Conservation (phyloP, 805 yeast species). For the Wickerhamomyces subpelliculosus region DNA sequence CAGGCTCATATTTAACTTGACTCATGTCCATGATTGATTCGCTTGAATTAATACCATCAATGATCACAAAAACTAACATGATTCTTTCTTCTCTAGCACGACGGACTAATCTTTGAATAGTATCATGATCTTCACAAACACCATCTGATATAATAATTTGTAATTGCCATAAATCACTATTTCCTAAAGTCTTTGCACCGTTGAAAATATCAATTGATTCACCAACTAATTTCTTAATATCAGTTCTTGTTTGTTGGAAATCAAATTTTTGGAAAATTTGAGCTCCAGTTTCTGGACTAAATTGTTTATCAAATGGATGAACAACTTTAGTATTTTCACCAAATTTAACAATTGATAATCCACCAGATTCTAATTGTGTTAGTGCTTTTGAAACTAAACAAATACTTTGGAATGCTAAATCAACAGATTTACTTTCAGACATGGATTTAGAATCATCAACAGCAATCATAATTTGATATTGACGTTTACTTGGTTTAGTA, state of each 20-base stretch:
- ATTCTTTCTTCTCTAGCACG: constrained; percentile 86
- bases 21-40: constrained; percentile 93
- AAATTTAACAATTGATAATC: constrained; percentile 80
- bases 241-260: constrained; percentile 83
- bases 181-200: constrained; percentile 38
- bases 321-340: constrained; percentile 81
- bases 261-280: constrained; percentile 81
- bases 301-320: constrained; percentile 84
- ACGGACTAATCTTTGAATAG: constrained; percentile 76
- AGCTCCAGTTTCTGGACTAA: constrained; percentile 79
- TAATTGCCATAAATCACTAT: constrained; percentile 80
- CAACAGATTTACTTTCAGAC: constrained; percentile 88
- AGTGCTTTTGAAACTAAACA: constrained; percentile 91
- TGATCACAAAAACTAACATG: constrained; percentile 90
- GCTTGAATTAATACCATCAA: constrained; percentile 79
- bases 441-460: constrained; percentile 96
- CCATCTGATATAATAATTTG: constrained; percentile 95
- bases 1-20: constrained; percentile 79
- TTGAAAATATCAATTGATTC: constrained; percentile 71
- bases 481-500: constrained; percentile 95
- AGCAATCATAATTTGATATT: constrained; percentile 95
- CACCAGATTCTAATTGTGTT: constrained; percentile 92
- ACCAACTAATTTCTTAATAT: constrained; percentile 66
- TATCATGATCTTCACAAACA: constrained; percentile 90
- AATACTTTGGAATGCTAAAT: constrained; percentile 89